Base-by-base conservation (phyloP, 2,329 filamentous ascomycete species). In the Cladosporium sp. region DNA sequence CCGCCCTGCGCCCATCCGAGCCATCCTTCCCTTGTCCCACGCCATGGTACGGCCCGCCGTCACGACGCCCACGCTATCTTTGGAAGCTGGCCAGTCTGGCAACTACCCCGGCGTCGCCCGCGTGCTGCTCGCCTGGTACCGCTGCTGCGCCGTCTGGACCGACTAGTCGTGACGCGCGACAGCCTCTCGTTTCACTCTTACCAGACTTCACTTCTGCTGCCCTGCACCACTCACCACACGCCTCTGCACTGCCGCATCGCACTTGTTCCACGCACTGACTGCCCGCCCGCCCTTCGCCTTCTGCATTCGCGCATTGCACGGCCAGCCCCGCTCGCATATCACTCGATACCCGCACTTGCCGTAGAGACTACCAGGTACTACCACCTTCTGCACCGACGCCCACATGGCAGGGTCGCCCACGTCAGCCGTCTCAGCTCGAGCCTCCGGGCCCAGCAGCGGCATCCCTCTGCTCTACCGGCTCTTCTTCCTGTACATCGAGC, bases 401-500 rank as follows among this genome's bases (percentile, higher is more conserved):
- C 34, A 35, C 34, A 35, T 49, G 46, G 46, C 48, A 50, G 48
- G 40, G 48, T 50, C 48, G 16, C 40, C 48, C 48, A 50, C 40
- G 48, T 50, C 46, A 46, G 32, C 41, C 33, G 35, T 38, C 35
- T 38, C 45, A 38, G 37, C 37, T 7, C 43, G 33, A n/a, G 8
- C 49, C 45, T 32, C 46, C n/a, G 16, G 44, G 22, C 40, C 41
- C 14, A 31, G 49, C 37, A 49, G 16, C 32, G 42, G 35, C 49
- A 76, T 87, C 35, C 85, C 85, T 18, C 60, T 77, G 34, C 59
- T 75, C 56, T 91, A 91, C 72, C 78, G 79, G 54, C 61, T 84
- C 65, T 89, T 91, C 74, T 91, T 91, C 72, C 81, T 90, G 57
- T 76, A 84, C 64, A 73, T 91, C 62, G 87, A 92, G 69, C 80